Evolutionary conservation across 495 filamentous ascomycete genomes (phyloP), one percentile per base, ranked within the genome.

Genomic region (Corynascus novoguineensis): DNA sequence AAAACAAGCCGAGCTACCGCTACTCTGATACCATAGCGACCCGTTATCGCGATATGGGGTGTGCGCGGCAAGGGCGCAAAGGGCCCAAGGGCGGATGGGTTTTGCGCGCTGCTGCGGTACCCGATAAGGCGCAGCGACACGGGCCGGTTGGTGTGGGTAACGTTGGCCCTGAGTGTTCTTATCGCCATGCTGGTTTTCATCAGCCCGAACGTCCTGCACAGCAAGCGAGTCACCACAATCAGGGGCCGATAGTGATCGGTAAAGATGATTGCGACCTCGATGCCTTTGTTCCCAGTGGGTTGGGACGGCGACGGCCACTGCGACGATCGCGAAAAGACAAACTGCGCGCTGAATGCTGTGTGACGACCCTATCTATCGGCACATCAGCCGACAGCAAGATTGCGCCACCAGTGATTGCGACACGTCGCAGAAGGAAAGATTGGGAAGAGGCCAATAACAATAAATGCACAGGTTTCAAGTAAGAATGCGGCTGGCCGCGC

Each of bases 21-120:
- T 57, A 46, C 56, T 40, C 50, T 67, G 62, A 62, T 52, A 67
- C 62, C 61, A 67, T 62, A 29, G 29, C 28, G 55, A 24, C 25
- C 44, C 51, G 53, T 58, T 64, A 62, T 64, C 61, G 53, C 61
- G 56, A 60, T 53, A 52, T 41, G 34, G 34, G 45, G 25, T 9
- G 28, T 22, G 55, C 37, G n/a, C n/a, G n/a, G n/a, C 15, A 41
- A n/a, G n/a, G n/a, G n/a, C n/a, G n/a, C n/a, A n/a, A n/a, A n/a
- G n/a, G n/a, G 14, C 37, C n/a, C n/a, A 15, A 41, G 15, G 37
- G n/a, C 37, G 21, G 32, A n/a, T n/a, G 53, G 21, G 34, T 41
- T 48, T 49, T 34, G 37, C 40, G 44, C 49, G 40, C 41, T 55
- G 55, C 50, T 55, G 56, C 41, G 41, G 41, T 50, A 49, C 50